Evolutionary conservation across 495 filamentous ascomycete genomes (phyloP).

Genomic region (Penicillium psychrofluorescens): DNA sequence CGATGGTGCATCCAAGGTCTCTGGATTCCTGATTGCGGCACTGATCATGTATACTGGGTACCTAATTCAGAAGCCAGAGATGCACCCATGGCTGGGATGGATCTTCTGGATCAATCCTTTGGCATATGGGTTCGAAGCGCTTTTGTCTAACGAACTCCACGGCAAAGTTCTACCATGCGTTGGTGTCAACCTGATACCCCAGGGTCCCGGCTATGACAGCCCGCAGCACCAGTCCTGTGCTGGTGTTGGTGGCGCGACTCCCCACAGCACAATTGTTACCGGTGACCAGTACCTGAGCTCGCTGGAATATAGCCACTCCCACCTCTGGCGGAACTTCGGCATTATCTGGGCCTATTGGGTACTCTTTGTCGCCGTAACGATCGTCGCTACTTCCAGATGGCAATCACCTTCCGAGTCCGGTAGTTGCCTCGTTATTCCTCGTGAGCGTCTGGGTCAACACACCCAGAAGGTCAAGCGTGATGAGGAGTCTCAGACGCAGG

Average conservation of each 20-base stretch:
- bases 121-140: slow-evolving; percentile 63
- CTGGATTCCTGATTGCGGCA: slow-evolving; percentile 30
- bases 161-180: slow-evolving; percentile 41
- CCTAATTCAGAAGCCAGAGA: slow-evolving; percentile 57
- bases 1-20: slow-evolving; percentile 49
- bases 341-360: slow-evolving; percentile 40
- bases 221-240: slow-evolving; percentile 42
- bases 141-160: slow-evolving; percentile 61
- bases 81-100: slow-evolving; percentile 77
- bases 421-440: slow-evolving; percentile 30
- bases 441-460: slow-evolving; percentile 24
- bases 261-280: slow-evolving; percentile 31
- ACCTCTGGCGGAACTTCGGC: slow-evolving; percentile 42
- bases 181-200: slow-evolving; percentile 37
- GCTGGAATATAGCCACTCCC: slow-evolving; percentile 39
- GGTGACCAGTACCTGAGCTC: slow-evolving; percentile 43
- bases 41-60: slow-evolving; percentile 52
- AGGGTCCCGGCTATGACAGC: slow-evolving; percentile 23
- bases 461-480: slow-evolving; percentile 9
- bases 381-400: slow-evolving; percentile 31
- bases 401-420: slow-evolving; percentile 23
- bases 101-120: slow-evolving; percentile 67
- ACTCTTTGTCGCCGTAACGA: slow-evolving; percentile 29
- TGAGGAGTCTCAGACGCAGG: slow-evolving; percentile 23
- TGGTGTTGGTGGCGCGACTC: slow-evolving; percentile 39